Percentiles rank a stretch among this genome's conserved stretches.
These are phyloP conservation scores for Terana coerulea DNA, from an alignment of 768 basidiomycete species.

Conservation along the genomic window DNA sequence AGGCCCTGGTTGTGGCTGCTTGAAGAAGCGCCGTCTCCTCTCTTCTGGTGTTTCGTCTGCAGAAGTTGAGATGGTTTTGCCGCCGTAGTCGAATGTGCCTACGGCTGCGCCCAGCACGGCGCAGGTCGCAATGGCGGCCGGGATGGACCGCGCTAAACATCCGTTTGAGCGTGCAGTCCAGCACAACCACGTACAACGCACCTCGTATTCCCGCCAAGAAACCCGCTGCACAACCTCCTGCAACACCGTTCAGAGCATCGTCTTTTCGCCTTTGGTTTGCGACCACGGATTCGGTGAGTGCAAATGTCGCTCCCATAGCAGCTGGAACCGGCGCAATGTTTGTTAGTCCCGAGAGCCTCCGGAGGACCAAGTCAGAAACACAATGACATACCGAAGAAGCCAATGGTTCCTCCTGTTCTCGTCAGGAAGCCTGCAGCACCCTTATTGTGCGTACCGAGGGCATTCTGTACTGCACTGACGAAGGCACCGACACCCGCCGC, in stretches of 20 bases:
- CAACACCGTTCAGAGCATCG: slow-evolving; percentile 79
- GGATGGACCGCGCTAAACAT: slow-evolving; percentile 71
- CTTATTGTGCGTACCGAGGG: slow-evolving; percentile 66
- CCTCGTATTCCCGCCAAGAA: slow-evolving; percentile 86
- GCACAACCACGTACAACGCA: no score
- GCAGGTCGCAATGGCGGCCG: slow-evolving; percentile 77
- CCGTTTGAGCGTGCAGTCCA: no score
- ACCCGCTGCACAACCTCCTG: slow-evolving; percentile 90
- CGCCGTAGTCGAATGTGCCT: slow-evolving; percentile 79
- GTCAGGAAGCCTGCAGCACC: slow-evolving; percentile 87
- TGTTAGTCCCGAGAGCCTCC: slow-evolving; percentile 6
- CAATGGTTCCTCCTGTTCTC: slow-evolving; percentile 85
- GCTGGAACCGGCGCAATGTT: slow-evolving; percentile 41
- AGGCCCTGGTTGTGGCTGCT: slow-evolving; percentile 49
- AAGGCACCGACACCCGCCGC: slow-evolving; percentile 62
- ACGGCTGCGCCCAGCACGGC: slow-evolving; percentile 73
- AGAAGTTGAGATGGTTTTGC: slow-evolving; percentile 50
- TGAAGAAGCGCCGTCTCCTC: slow-evolving; percentile 79
- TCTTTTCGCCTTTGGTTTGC: slow-evolving; percentile 78
- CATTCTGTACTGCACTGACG: slow-evolving; percentile 76
- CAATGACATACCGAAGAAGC: slow-evolving; percentile 75
- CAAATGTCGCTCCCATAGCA: slow-evolving; percentile 86
- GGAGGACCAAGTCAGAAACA: background rate
- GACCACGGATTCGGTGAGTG: slow-evolving; percentile 73
- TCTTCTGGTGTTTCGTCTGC: slow-evolving; percentile 52